Evolutionary conservation across 202 grass and related monocot species (phyloP), one percentile per base, ranked within the genome.

Genomic region (Musa balbisiana): DNA sequence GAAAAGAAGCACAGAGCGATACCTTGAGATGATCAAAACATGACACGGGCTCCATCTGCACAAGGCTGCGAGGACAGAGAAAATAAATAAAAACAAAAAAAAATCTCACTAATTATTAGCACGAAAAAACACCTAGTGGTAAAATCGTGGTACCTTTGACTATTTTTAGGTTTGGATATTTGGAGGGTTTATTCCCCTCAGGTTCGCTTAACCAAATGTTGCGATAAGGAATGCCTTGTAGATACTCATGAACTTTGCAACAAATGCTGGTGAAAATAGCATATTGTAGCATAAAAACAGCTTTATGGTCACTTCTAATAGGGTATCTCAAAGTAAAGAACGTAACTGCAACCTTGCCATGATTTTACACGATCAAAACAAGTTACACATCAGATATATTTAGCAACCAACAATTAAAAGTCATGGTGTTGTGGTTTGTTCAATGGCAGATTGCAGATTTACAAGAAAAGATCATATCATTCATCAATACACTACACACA

Each of bases 201-300:
- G 13, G 22, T 70, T 76, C 58, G 73, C 79, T 99, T 82, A 99
- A 25, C 91, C 87, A 83, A 99, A 99, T 79, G 95, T 85, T 13
- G 91, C 89, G 0, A 92, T 83, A 8, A 99, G 87, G 80, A 95
- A 99, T 62, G 89, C 87, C 81, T 99, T 99, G 77, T 95, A 99
- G 75, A 99, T 90, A 80, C 91, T 99, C 95, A 99, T 99, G 87
- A 99, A 99, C 84, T 99, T 99, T 14, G 95, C 95, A 51, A 99
- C 91, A 13, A 99, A 99, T 71, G 95, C 91, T 99, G 91, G 64
- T 70, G 8, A 51, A 79, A 49, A 83, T 67, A 6, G 20, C 17
- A 10, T 25, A 70, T 60, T 60, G 10, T 15, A 67, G n/a, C 33
- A 43, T 43, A 33, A 75, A 29, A n/a, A 12, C 19, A 15, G 19